Conservation (phyloP, 2,329 filamentous ascomycete species). For the Scortechinia acanthostroma region DNA sequence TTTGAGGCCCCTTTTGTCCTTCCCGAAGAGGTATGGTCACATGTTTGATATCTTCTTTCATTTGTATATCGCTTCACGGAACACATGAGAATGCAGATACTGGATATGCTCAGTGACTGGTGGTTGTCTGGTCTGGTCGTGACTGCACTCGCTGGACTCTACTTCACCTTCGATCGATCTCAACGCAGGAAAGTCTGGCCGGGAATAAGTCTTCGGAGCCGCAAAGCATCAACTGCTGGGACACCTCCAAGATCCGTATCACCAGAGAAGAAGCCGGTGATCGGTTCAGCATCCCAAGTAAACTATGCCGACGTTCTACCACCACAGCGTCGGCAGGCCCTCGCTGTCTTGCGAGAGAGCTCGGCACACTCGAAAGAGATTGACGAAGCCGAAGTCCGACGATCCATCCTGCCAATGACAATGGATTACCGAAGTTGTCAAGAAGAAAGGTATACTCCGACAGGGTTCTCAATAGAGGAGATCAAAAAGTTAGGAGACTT, state of each 20-base stretch:
- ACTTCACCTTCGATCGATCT: not conserved
- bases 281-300: constrained; percentile 13
- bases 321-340: constrained; percentile 36
- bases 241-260: constrained; percentile 45
- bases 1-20: no score
- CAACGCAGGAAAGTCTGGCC: not conserved
- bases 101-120: not conserved
- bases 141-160: not conserved
- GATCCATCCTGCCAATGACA: constrained; percentile 27
- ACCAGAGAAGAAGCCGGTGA: constrained; percentile 30
- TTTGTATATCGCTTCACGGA: not conserved
- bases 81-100: not conserved
- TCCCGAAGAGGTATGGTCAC: no score
- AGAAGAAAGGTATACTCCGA: constrained; percentile 45
- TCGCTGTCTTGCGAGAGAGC: constrained; percentile 22
- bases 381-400: not conserved
- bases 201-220: constrained; percentile 11
- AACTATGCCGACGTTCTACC: constrained; percentile 40
- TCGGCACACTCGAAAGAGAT: constrained; percentile 9
- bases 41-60: not conserved
- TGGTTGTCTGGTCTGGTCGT: not conserved
- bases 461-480: constrained; percentile 65
- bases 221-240: constrained; percentile 32
- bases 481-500: constrained; percentile 68
- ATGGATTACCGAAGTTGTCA: constrained; percentile 24